phyloP scores from a whole-genome alignment of 73 alveolate genomes.

The Tetrahymena borealis region DNA sequence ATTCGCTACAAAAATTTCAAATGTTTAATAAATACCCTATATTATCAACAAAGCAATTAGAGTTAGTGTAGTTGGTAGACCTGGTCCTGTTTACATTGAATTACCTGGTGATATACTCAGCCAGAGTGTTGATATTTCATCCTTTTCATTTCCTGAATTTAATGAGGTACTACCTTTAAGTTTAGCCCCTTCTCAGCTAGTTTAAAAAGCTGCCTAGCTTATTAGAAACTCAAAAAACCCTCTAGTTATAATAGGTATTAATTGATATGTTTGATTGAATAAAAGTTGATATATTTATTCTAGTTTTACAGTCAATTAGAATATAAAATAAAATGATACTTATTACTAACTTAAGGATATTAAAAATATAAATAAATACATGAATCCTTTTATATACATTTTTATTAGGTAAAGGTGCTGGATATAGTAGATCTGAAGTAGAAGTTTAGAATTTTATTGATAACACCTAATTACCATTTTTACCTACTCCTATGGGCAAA shows the following conservation, averaged over 20 bases:
- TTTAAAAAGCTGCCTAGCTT: slow-evolving; percentile 21
- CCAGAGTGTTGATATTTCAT: slow-evolving; percentile 34
- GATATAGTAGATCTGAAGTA: slow-evolving; percentile 54
- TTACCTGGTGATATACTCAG: slow-evolving; percentile 74
- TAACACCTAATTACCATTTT: slow-evolving; percentile 59
- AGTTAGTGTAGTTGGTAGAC: slow-evolving; percentile 65
- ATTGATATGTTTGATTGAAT: too few relatives aligned
- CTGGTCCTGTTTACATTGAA: slow-evolving; percentile 84
- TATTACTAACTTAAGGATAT: too few relatives aligned
- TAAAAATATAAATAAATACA: not conserved
- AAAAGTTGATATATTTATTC: too few relatives aligned
- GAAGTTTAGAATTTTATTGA: slow-evolving; percentile 56
- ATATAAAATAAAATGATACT: too few relatives aligned
- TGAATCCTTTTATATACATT: not conserved
- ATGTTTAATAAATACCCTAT: slow-evolving; percentile 52
- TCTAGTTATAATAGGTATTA: slow-evolving; percentile 46
- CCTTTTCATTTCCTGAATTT: slow-evolving; percentile 22
- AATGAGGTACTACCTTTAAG: slow-evolving; percentile 46
- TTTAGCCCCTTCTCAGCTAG: slow-evolving; percentile 16
- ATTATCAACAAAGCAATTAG: slow-evolving; percentile 71
- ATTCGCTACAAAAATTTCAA: slow-evolving; percentile 50
- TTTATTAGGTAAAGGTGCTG: slow-evolving; percentile 66
- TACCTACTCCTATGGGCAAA: slow-evolving; percentile 89
- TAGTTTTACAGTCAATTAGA: too few relatives aligned
- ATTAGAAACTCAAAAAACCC: slow-evolving; percentile 65